A percentile compares a stretch with the other conserved stretches of the same genome.
Conservation (phyloP, 306 rosid species). For the Canavalia ensiformis region DNA sequence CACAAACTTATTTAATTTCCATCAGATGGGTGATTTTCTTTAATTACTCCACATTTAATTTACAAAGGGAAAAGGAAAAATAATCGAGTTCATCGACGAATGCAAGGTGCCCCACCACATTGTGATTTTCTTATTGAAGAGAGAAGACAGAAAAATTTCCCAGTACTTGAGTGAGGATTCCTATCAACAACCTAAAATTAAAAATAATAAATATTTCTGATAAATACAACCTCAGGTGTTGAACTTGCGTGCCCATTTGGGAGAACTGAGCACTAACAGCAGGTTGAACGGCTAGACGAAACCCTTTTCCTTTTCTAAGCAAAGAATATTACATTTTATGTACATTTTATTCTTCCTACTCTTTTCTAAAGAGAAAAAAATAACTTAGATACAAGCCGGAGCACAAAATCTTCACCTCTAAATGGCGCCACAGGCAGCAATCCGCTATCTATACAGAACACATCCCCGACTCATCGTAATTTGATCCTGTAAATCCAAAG, state of each 20-base stretch:
- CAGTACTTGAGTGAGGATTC: constrained; percentile 30
- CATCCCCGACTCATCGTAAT: constrained; percentile 49
- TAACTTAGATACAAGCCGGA: constrained; percentile 43
- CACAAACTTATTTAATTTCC: constrained; percentile 12
- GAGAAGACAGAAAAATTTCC: background rate
- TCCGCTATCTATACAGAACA: background rate
- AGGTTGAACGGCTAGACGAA: constrained; percentile 28
- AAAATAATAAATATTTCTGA: constrained; percentile 24
- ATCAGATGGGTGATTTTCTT: background rate
- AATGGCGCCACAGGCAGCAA: constrained; percentile 15
- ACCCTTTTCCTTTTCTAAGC: constrained; percentile 41
- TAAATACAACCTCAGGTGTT: constrained; percentile 46
- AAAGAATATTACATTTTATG: constrained; percentile 47
- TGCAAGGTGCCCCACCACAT: constrained; percentile 38
- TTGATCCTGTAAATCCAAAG: constrained; percentile 66
- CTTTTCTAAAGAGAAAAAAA: constrained; percentile 27
- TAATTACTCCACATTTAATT: background rate
- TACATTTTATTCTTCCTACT: constrained; percentile 41
- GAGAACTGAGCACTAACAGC: constrained; percentile 45
- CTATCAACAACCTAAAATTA: constrained; percentile 40
- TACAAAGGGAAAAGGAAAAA: background rate
- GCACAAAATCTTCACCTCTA: constrained; percentile 44
- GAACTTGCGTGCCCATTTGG: constrained; percentile 29
- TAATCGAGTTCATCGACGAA: constrained; percentile 33
- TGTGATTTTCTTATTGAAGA: constrained; percentile 34